phyloP scores from a whole-genome alignment of 2,329 filamentous ascomycete genomes.

The Aureobasidium mangrovei region DNA sequence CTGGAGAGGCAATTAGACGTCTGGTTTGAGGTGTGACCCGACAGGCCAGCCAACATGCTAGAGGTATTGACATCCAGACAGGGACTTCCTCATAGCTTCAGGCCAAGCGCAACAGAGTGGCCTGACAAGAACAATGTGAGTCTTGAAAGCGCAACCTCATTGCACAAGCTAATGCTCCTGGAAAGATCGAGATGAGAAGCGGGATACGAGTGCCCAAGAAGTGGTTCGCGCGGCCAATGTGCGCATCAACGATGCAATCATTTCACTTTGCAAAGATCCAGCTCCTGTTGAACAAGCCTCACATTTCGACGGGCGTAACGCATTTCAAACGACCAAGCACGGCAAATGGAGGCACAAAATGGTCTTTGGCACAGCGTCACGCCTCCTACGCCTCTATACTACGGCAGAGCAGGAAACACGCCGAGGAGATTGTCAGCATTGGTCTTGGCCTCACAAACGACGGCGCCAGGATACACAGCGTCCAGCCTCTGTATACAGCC shows the following conservation, averaged over 20 bases:
- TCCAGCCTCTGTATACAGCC: constrained; percentile 53
- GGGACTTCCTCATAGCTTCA: constrained; percentile 52
- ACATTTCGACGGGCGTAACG: constrained; percentile 38
- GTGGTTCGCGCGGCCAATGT: constrained; percentile 57
- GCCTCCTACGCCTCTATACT: constrained; percentile 50
- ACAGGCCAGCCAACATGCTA: neutral
- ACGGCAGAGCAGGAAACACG: constrained; percentile 47
- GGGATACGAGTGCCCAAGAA: constrained; percentile 37
- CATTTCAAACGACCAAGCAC: neutral
- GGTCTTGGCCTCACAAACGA: constrained; percentile 48
- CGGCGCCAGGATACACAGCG: constrained; percentile 48
- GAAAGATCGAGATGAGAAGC: constrained; percentile 15
- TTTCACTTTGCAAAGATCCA: constrained; percentile 58
- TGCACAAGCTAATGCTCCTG: neutral
- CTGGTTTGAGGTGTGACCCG: constrained; percentile 37
- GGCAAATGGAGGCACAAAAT: constrained; percentile 21
- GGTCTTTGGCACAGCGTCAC: constrained; percentile 46
- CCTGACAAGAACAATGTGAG: constrained; percentile 12
- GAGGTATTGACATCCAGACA: constrained; percentile 19
- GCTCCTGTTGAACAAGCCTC: constrained; percentile 51
- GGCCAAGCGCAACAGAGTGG: constrained; percentile 39
- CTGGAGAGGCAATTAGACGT: constrained; percentile 49
- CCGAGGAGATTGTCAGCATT: constrained; percentile 54
- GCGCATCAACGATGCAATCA: constrained; percentile 56
- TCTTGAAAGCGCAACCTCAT: too few species aligned